Base-by-base conservation (phyloP, 768 basidiomycete species). In the Roridomyces roridus region DNA sequence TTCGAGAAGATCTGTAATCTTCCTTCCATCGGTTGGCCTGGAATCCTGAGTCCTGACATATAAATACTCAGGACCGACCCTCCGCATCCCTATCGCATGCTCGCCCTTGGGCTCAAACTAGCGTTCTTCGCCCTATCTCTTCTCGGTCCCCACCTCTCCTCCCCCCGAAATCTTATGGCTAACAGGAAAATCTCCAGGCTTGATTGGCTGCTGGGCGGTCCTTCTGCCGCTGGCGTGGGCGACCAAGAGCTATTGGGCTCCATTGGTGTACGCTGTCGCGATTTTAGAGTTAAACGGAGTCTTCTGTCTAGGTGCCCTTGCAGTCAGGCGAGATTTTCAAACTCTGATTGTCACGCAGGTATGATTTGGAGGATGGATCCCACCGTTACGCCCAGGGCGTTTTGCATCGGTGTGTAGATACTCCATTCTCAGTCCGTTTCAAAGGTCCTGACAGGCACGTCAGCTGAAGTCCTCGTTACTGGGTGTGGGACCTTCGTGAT, bases 161-260 rank as follows among this genome's bases (percentile, higher is more conserved):
- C 10, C n/a, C n/a, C n/a, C n/a, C n/a, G n/a, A n/a, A n/a, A n/a
- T n/a, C n/a, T n/a, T n/a, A 62, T 55, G 60, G 46, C 44, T 62
- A 47, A 46, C 57, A 25, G 60, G 60, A n/a, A n/a, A n/a, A n/a
- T n/a, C 60, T 62, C 55, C 60, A 57, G n/a, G n/a, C n/a, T n/a
- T n/a, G n/a, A n/a, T n/a, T n/a, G n/a, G n/a, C n/a, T n/a, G n/a
- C n/a, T n/a, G 60, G 60, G 60, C 60, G 46, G 60, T 57, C 60
- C 60, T 62, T 54, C 51, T 62, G 49, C 55, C 55, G 18, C 46
- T 62, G 41, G 60, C 51, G 31, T 49, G 51, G 50, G 51, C 42
- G 24, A 45, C 51, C 4, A 31, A 53, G 46, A 57, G 60, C 26
- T 53, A 53, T 36, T 62, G 60, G 60, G 60, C 44, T 2, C 60